Evolutionary conservation across 257 asterid genomes (phyloP).

Genomic region (Primulina eburnea): DNA sequence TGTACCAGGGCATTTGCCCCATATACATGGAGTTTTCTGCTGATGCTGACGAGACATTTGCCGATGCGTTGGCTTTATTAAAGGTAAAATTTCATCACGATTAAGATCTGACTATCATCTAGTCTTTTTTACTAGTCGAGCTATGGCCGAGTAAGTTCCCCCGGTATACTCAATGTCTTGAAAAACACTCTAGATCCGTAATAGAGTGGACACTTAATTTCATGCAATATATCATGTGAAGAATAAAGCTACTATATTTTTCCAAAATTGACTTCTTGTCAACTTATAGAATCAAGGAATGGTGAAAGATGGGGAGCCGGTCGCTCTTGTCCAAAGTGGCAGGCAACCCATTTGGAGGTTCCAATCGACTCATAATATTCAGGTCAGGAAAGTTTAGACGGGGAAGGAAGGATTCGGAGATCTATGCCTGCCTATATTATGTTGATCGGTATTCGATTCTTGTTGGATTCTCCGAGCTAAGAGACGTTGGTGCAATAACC

Average conservation of each 20-base stretch:
- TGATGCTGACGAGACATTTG: conserved; percentile 83
- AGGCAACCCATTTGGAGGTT: conserved; percentile 74
- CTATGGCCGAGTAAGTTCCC: neutral
- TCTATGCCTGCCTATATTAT: neutral
- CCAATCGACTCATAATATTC: conserved; percentile 90
- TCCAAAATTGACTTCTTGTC: neutral
- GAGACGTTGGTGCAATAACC: neutral
- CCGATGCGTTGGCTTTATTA: conserved; percentile 59
- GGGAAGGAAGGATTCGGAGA: conserved; percentile 2
- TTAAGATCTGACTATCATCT: neutral
- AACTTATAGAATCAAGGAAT: conserved; percentile 65
- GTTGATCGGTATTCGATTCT: conserved; percentile 2
- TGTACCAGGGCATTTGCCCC: conserved; percentile 95
- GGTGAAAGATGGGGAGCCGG: conserved; percentile 91
- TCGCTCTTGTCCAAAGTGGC: conserved; percentile 96
- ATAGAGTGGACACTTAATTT: neutral
- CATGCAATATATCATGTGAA: conserved; percentile 6
- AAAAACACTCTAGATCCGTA: neutral
- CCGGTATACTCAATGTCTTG: neutral
- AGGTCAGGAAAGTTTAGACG: conserved; percentile 73
- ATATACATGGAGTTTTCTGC: conserved; percentile 75
- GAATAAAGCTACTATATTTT: neutral
- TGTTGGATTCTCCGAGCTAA: too few relatives aligned
- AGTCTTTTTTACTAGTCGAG: conserved; percentile 5
- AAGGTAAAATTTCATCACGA: conserved; percentile 42